These are phyloP conservation scores for Phalaenopsis equestris DNA, from an alignment of 106 monocot genomes.

Conservation along the genomic window DNA sequence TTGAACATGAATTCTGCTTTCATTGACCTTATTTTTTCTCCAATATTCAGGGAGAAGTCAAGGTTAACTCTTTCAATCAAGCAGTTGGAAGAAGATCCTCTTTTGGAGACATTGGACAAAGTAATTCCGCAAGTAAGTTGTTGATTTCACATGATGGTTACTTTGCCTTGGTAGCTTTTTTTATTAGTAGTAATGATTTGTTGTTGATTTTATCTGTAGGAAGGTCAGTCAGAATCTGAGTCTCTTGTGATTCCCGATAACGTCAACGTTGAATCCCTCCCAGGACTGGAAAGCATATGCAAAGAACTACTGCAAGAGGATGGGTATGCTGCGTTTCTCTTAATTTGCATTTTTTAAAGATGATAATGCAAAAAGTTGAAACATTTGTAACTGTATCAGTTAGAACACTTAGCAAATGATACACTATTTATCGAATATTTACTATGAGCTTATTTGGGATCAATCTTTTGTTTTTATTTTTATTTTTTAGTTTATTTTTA, in stretches of 20 bases:
- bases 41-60: conserved; percentile 50
- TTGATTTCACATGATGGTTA: conserved; percentile 2
- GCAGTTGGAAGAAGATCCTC: conserved; percentile 90
- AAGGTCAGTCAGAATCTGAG: conserved; percentile 28
- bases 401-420: neutral
- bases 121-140: conserved; percentile 66
- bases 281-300: conserved; percentile 84
- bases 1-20: neutral
- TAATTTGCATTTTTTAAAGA: neutral
- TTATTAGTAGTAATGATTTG: neutral
- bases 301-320: conserved; percentile 77
- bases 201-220: conserved; percentile 18
- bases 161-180: neutral
- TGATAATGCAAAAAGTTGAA: neutral
- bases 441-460: too few species aligned
- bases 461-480: neutral
- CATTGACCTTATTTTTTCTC: neutral
- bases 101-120: conserved; percentile 83
- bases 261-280: conserved; percentile 54
- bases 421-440: neutral
- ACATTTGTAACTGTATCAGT: neutral
- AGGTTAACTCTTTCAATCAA: conserved; percentile 81
- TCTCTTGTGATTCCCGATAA: conserved; percentile 13
- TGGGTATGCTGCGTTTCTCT: conserved; percentile 47
- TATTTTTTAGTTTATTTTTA: too few species aligned